Conservation (phyloP, 331 rosid genomes). For the Quercus lobata region DNA sequence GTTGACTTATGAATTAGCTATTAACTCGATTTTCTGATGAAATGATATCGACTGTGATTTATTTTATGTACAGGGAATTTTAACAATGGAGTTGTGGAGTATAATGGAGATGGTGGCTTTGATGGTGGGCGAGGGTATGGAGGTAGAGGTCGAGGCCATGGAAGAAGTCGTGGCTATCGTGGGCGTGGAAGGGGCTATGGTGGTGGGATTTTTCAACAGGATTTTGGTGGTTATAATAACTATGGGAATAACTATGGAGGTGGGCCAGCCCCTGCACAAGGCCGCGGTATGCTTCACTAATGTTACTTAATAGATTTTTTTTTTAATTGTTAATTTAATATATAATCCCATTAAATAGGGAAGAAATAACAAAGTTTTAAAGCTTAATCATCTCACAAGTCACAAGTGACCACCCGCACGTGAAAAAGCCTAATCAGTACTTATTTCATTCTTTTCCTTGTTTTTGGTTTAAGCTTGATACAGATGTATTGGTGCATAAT, state of each 20-base stretch:
- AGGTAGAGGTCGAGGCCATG: slow-evolving; percentile 14
- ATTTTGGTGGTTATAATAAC: slow-evolving; percentile 7
- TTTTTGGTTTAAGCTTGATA: background rate
- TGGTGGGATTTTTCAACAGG: slow-evolving; percentile 14
- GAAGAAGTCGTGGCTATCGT: slow-evolving; percentile 14
- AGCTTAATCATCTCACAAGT: background rate
- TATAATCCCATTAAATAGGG: background rate
- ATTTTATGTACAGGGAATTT: background rate
- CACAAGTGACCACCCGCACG: background rate
- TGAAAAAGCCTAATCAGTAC: background rate
- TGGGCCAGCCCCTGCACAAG: slow-evolving; percentile 4
- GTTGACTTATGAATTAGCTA: background rate
- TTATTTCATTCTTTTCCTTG: background rate
- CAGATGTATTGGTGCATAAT: background rate
- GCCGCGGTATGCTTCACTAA: slow-evolving; percentile 9
- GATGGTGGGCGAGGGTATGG: slow-evolving; percentile 1
- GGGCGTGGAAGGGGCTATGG: slow-evolving; percentile 24
- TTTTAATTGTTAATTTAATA: background rate
- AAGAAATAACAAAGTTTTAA: background rate
- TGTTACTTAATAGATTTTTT: background rate
- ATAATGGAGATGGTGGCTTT: background rate
- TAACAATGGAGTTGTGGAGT: slow-evolving; percentile 1
- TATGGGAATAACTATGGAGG: slow-evolving; percentile 26
- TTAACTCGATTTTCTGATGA: no score
- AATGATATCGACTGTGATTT: background rate